These are phyloP conservation scores for Coix lacrymajobi DNA, from an alignment of 176 grass and related monocot genomes.

Conservation along the genomic window DNA sequence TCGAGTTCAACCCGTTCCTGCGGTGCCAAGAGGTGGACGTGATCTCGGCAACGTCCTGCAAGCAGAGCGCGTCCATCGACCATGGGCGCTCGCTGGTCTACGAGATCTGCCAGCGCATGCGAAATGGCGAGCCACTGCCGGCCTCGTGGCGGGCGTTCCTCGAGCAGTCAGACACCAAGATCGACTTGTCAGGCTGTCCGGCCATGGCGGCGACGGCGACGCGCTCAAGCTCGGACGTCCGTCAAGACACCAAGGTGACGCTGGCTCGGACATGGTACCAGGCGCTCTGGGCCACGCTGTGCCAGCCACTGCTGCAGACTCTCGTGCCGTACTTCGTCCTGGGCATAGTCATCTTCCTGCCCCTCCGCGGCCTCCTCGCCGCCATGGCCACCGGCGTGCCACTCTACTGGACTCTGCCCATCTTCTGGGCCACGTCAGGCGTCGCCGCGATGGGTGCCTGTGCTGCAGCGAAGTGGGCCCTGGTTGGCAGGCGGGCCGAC, in stretches of 20 bases:
- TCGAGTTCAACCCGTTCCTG: constrained; percentile 77
- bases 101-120: constrained; percentile 55
- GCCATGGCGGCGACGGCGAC: constrained; percentile 6
- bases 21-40: constrained; percentile 56
- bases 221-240: background rate
- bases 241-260: constrained; percentile 24
- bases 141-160: constrained; percentile 55
- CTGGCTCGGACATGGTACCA: constrained; percentile 53
- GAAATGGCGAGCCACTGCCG: constrained; percentile 48
- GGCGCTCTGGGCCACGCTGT: constrained; percentile 54
- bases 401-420: constrained; percentile 40
- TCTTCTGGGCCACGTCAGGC: constrained; percentile 50
- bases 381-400: background rate
- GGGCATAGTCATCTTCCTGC: constrained; percentile 44
- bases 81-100: constrained; percentile 62
- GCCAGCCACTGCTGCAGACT: constrained; percentile 64
- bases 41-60: constrained; percentile 51
- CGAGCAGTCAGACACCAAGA: constrained; percentile 58
- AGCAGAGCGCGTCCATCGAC: constrained; percentile 68
- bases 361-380: constrained; percentile 17
- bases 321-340: constrained; percentile 40
- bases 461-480: constrained; percentile 42
- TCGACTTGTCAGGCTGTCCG: constrained; percentile 56
- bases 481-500: constrained; percentile 41
- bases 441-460: constrained; percentile 23